Evolutionary conservation across 352 stramenopile species (phyloP), one percentile per base, ranked within the genome.

Genomic region (Pythium vanterpoolii): DNA sequence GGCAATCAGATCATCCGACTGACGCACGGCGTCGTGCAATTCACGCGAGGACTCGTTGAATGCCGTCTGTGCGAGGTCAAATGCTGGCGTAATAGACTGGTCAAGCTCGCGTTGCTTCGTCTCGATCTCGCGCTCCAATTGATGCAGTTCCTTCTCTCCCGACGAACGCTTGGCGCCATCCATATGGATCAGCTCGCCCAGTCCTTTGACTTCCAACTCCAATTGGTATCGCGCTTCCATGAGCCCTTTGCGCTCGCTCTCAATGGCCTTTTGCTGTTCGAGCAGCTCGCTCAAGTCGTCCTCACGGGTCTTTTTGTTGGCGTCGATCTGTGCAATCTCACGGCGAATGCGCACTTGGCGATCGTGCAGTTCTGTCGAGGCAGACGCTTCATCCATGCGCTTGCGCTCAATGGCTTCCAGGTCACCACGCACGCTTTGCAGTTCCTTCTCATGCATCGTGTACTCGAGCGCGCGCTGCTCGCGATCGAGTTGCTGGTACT

Each of bases 401-500:
- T 86, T 85, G 30, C 69, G 78, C 28, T 96, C 86, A 23, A 96
- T 72, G 3, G 62, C 64, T 57, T 93, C 80, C 5, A 95, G 67
- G 48, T 92, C 77, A 1, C 62, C 60, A 2, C 73, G 77, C 11
- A 83, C 72, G n/a, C 64, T 77, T 36, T 87, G 73, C 27, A 95
- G 71, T 43, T 95, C 86, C 45, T 96, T 93, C 33, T 96, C 83
- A 62, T 96, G 81, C 80, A 99, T 92, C 13, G 95, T 98, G 76
- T 98, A 99, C 75, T 99, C 91, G 9, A 99, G 77, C 26, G 96
- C 97, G 31, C 96, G 90, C 42, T 97, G 84, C 40, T 98, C 85
- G 45, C 94, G 79, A 73, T 99, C 97, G 19, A 99, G 79, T 42
- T 95, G 75, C 73, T 99, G 93, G 68, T 98, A 99, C 56, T 89